These are phyloP conservation scores for Russula virescens DNA, from an alignment of 768 basidiomycete species.

Conservation along the genomic window DNA sequence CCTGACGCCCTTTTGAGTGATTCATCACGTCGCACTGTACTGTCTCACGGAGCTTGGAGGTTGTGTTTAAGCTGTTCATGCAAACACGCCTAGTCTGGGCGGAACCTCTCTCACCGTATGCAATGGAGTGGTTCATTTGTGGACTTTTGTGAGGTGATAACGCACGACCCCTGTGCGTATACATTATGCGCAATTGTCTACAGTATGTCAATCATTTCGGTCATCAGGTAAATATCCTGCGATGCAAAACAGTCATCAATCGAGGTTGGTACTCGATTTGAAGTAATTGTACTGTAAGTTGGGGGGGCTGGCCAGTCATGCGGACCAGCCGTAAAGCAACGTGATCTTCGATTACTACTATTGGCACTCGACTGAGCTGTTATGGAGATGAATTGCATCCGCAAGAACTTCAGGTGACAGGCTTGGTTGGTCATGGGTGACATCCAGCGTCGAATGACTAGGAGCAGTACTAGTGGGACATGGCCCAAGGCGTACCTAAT, in stretches of 20 bases:
- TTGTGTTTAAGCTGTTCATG: not conserved
- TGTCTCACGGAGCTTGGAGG: slow-evolving; percentile 11
- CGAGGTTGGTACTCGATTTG: not conserved
- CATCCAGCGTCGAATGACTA: no score
- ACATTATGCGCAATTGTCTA: not conserved
- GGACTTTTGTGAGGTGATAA: not conserved
- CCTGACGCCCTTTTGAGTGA: not conserved
- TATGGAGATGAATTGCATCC: not conserved
- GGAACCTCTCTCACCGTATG: not conserved
- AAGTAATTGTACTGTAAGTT: not conserved
- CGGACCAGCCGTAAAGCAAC: not conserved
- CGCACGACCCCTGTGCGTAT: no score
- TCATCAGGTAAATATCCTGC: not conserved
- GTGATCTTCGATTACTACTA: not conserved
- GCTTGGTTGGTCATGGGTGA: no score
- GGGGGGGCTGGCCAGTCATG: not conserved
- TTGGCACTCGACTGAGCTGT: not conserved
- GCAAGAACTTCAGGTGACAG: no score
- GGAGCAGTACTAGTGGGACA: no score
- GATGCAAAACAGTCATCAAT: not conserved
- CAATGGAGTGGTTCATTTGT: not conserved
- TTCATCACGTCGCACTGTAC: slow-evolving; percentile 1
- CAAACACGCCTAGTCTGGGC: not conserved
- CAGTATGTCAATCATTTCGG: not conserved
- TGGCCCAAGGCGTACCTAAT: no score